Percentiles rank a stretch among this genome's conserved stretches.
Evolutionary conservation across 805 yeast species (phyloP).

Genomic region (Candida multigemmis): DNA sequence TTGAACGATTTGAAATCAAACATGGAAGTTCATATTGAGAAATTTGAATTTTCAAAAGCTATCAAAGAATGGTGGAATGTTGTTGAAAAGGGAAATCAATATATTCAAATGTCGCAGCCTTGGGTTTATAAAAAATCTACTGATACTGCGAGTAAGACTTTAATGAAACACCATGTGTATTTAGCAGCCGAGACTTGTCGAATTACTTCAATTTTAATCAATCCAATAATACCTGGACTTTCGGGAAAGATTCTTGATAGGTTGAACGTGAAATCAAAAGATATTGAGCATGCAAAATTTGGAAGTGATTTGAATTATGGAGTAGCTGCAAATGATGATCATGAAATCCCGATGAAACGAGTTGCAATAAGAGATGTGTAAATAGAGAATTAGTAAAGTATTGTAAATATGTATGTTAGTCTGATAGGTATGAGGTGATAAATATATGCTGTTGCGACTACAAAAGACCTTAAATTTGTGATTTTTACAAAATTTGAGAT

Average conservation of each 20-base stretch:
- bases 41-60: conserved; percentile 48
- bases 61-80: conserved; percentile 51
- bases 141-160: conserved; percentile 4
- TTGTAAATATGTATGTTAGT: no score
- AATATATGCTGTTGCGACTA: no score
- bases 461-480: no score
- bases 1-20: conserved; percentile 23
- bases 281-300: conserved; percentile 32
- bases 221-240: conserved; percentile 67
- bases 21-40: conserved; percentile 35
- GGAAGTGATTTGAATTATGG: conserved; percentile 64
- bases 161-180: conserved; percentile 46
- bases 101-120: conserved; percentile 65
- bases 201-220: conserved; percentile 53
- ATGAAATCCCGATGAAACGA: conserved; percentile 40
- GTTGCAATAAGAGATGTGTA: conserved; percentile 8
- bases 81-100: conserved; percentile 50
- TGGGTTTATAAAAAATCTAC: conserved; percentile 45
- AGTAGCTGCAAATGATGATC: conserved; percentile 33
- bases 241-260: conserved; percentile 50
- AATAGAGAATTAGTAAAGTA: no score
- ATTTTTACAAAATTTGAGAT: no score
- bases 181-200: conserved; percentile 66
- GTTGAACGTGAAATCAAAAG: conserved; percentile 45
- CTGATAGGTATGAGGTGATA: no score